Base-by-base conservation (phyloP, 106 monocot genomes). In the Chionographis japonica region DNA sequence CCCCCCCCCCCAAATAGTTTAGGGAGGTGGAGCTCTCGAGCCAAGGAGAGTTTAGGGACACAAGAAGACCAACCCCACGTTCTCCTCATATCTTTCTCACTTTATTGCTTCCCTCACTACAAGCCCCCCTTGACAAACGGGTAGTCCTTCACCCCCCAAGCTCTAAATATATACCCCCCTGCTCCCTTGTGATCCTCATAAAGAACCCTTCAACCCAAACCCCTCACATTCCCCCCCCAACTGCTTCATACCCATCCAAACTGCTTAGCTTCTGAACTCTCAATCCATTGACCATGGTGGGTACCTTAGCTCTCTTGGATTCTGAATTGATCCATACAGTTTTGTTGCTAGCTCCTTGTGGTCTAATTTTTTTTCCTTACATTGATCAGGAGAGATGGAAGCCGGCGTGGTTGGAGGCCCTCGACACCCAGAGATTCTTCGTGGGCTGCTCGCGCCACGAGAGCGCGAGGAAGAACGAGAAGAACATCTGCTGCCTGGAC, bases 341-440 rank as follows among this genome's bases (percentile, higher is more conserved):
- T 20, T 4, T 18, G 17, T 62, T 54, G 19, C n/a, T n/a, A n/a
- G n/a, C 41, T 58, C 57, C 40, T 17, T 20, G 27, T 54, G 0
- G 4, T 40, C 10, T 72, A 39, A 43, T 63, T 58, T 20, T 60
- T 37, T 19, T 9, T 50, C 8, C 3, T 42, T 14, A 4, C 20
- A 4, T 11, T 65, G 65, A 8, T 4, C 13, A 54, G 66, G 66
- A 40, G 13, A 52, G 15, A 0, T 37, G 73, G 72, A 82, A 77
- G 40, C 82, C 82, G 12, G 59, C 82, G 19, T 82, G 82, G 82
- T 61, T 82, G 56, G 82, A 73, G 38, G 82, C 82, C 1, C 66
- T 82, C 35, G 58, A 77, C 68, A 77, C 77, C 13, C 82, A 82
- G 68, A 82, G 60, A 17, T 82, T 82, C 73, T 82, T 77, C 41